Base-by-base conservation (phyloP, 176 grass and related monocot genomes). In the Panicum miliaceum region DNA sequence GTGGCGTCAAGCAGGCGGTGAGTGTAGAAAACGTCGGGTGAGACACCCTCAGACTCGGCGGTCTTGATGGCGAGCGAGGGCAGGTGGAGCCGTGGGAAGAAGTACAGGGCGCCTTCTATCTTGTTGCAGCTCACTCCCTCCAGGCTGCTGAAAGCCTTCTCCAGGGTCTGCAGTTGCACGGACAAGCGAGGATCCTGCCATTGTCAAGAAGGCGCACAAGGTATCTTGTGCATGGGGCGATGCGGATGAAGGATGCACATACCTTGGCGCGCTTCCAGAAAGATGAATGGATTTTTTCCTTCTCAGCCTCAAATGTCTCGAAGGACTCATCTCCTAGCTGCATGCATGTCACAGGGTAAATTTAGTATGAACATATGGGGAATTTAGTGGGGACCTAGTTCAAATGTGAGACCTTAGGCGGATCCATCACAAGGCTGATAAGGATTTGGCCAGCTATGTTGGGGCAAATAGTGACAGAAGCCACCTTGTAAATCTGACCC, bases 381-480 rank as follows among this genome's bases (percentile, higher is more conserved):
- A 51, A 32, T 36, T 13, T 13, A 32, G 48, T 75, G 10, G 19
- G 9, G 27, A 12, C n/a, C 53, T 20, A 74, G 47, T 54, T 53
- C 25, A 3, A 35, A 5, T 51, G 53, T n/a, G 0, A 53, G 63
- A 96, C 94, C 90, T 94, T 84, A 15, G 90, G 94, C 15, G 94
- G 83, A 80, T 97, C 92, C 94, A 97, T 97, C 15, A 88, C 56
- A 81, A 97, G 90, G 70, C 87, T 92, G 3, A 37, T 68, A 68
- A 94, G 90, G 76, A 97, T 92, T 68, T 97, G 94, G 34, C 92
- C 92, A 70, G 68, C 64, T 81, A 87, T 90, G 76, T 94, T 97
- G 80, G 94, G 91, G 60, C 94, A 97, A 46, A 97, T 84, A 68
- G 91, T 87, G 79, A 94, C 16, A 45, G 91, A 97, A 82, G 94